phyloP scores from a whole-genome alignment of 148 eudicot species.

The Silene uniflora region DNA sequence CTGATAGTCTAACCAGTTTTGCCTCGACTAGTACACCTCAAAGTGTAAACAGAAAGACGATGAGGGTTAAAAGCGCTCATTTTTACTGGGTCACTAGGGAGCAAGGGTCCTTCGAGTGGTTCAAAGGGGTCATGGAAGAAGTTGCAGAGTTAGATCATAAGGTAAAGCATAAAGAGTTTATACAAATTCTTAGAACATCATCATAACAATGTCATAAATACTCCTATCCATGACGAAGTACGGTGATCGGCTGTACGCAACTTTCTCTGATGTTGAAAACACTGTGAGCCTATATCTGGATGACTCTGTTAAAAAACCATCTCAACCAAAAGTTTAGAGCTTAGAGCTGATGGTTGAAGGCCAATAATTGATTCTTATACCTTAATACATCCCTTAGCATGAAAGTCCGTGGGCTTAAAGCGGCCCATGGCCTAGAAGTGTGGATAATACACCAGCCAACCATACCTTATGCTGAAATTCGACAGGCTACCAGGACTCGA shows the following conservation, averaged over 20 bases:
- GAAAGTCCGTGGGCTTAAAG: too few relatives aligned
- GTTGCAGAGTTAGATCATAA: slow-evolving; percentile 88
- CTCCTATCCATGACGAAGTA: not conserved
- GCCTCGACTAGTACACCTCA: slow-evolving; percentile 51
- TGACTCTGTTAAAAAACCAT: too few relatives aligned
- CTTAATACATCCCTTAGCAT: too few relatives aligned
- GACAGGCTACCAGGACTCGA: too few relatives aligned
- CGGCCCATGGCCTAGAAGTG: too few relatives aligned
- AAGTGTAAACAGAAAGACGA: slow-evolving; percentile 47
- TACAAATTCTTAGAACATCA: not conserved
- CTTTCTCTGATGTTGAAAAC: not conserved
- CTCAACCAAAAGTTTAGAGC: too few relatives aligned
- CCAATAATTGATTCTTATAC: too few relatives aligned
- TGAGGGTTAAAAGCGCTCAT: slow-evolving; percentile 63
- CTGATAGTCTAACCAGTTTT: slow-evolving; percentile 62
- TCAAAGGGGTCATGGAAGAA: slow-evolving; percentile 96
- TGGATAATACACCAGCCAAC: too few relatives aligned
- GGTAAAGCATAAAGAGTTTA: slow-evolving; percentile 34
- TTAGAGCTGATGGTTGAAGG: too few relatives aligned
- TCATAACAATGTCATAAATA: not conserved
- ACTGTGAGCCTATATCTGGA: not conserved
- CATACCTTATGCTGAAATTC: too few relatives aligned
- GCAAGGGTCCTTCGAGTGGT: slow-evolving; percentile 92
- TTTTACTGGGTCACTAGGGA: slow-evolving; percentile 99
- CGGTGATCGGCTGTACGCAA: not conserved